Base-by-base conservation (phyloP, 371 early-diverging fungal genomes). In the Mitosporidium daphniae region DNA sequence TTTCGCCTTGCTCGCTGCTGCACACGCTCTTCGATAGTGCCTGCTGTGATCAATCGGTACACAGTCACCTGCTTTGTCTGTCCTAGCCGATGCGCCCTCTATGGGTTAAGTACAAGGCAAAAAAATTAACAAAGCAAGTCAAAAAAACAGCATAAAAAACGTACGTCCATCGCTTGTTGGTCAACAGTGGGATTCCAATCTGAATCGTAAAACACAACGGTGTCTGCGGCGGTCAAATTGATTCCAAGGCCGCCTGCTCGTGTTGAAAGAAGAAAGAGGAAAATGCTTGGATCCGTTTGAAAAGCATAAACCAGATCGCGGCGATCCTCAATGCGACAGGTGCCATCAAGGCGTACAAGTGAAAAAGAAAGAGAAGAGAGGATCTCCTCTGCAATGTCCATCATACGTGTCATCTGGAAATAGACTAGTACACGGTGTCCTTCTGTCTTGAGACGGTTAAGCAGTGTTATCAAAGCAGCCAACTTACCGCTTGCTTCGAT, bases 321-420 rank as follows among this genome's bases (percentile, higher is more conserved):
- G 32, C 93, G 61, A 28, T 73, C 73, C 1, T 62, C 56, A 21
- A 84, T 64, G 41, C 65, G 75, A 27, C 71, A 62, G 8, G 71
- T 69, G 12, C 95, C 95, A 44, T 95, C 97, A 20, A 95, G 43
- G 7, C 97, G 56, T 31, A 80, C 47, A 43, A 80, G 91, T 13
- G 53, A 56, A 50, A 78, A 73, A 35, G 67, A 61, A 24, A 73
- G 59, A 33, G 65, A 73, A 0, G 66, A 48, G 24, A 78, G 50
- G 34, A 77, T 93, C 42, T 75, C 75, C 41, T 78, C 91, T 49
- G 93, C 59, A 28, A 97, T 31, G 38, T 89, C 89, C 34, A 93
- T 77, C 78, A 84, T 80, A 37, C 54, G 53, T 4, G 93, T 86
- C 94, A 97, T 93, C 42, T 97, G 94, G 59, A 89, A 93, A 37